Base-by-base conservation (phyloP, 83 land plant species). In the Isoetes engelmannii region DNA sequence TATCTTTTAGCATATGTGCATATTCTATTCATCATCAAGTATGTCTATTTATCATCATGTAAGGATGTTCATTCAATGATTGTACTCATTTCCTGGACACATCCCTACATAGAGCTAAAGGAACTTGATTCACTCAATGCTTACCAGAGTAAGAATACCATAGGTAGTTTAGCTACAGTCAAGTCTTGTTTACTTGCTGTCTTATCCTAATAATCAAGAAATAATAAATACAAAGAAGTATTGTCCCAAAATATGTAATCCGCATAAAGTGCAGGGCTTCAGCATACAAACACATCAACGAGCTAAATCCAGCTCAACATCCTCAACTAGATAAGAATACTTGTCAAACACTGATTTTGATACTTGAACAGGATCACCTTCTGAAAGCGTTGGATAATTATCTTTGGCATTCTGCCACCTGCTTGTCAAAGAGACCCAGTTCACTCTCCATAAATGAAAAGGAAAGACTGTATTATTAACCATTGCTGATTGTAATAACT, bases 361-460 rank as follows among this genome's bases (percentile, higher is more conserved):
- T 49, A 92, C 85, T 19, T 79, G 54, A 17, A 89, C 54, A 45
- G 87, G 49, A 76, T 92, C 89, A 42, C 98, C 98, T 56, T 64
- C 66, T 46, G 92, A 82, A 37, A 76, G 70, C 0, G 77, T 75
- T 47, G 92, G 81, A 61, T 89, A 92, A 8, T 67, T 17, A 55
- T 87, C 76, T 5, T 63, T 68, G 47, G 77, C 86, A 28, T 77
- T 69, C 70, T 92, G 98, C 92, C 91, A 92, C 41, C 68, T 72
- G 63, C 82, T 87, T 41, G 98, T 87, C 60, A 77, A 78, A 7
- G 80, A 74, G 20, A 92, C 81, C 98, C 98, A 92, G 12, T 87
- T 77, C 61, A 46, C 67, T 81, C 92, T 82, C 98, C 98, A 92
- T 61, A 71, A 74, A 42, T 81, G 81, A 73, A 87, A 63, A 45